Base-by-base conservation (phyloP, 768 basidiomycete species). In the Guyanaporus albipodus region DNA sequence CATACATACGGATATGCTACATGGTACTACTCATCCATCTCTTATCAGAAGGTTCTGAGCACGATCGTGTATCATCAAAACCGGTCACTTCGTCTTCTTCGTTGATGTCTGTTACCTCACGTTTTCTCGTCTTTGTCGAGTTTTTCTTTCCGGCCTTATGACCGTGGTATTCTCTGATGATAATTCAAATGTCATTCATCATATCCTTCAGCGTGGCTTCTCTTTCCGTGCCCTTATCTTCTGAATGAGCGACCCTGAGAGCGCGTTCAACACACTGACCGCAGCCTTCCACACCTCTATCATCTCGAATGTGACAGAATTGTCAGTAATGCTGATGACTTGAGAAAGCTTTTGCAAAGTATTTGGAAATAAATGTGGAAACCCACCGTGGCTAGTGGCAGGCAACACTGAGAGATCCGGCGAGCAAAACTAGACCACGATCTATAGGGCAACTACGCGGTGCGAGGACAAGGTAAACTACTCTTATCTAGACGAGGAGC, bases 281-380 rank as follows among this genome's bases (percentile, higher is more conserved):
- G 92, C 91, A 42, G 71, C 71, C n/a, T 72, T 73, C 87, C 89
- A 91, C 1, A 86, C 77, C 11, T 77, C 78, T 19, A 75, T 76
- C 15, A 73, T 68, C 46, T 87, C 89, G 52, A 82, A 80, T 22
- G 75, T 77, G 76, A 75, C 42, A 91, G 69, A 40, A 91, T 78
- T 49, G 79, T 73, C 24, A 72, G 68, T 65, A 92, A 92, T 0
- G 80, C 72, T 1, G 57, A 51, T 4, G 91, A 70, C 8, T 79
- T 79, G 32, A 92, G 74, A 38, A 81, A 67, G 1, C 91, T 90
- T 8, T 87, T 91, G 28, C 9, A 35, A 43, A 15, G 10, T 15
- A 33, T 34, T 40, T 32, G 11, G 7, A 14, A 47, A 38, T 41
- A 12, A 31, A 31, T n/a, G n/a, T n/a, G n/a, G n/a, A n/a, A n/a